A percentile compares a stretch with the other conserved stretches of the same genome.
Conservation (phyloP, 768 basidiomycete species). For the Tylopilus subfusipes region DNA sequence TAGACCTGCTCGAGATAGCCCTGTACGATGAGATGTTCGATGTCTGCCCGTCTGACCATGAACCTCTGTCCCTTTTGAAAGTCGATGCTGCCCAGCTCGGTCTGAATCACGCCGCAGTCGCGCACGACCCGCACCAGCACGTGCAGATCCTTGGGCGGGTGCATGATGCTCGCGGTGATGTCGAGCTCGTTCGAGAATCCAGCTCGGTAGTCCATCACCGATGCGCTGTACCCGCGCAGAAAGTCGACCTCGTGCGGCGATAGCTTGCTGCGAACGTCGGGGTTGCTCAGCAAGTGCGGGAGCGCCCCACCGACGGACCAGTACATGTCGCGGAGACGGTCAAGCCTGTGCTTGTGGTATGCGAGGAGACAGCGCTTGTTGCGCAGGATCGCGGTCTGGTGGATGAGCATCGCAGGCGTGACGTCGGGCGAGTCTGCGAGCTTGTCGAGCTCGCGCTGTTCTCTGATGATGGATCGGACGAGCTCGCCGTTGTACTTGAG, state of each 20-base stretch:
- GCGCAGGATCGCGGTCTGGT: conserved; percentile 83
- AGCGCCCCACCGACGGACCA: conserved; percentile 88
- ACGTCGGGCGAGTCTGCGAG: conserved; percentile 46
- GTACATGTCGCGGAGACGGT: conserved; percentile 81
- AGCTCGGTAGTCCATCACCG: conserved; percentile 78
- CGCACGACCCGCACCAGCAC: conserved; percentile 81
- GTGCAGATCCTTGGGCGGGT: conserved; percentile 86
- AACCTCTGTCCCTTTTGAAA: conserved; percentile 89
- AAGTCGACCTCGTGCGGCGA: conserved; percentile 84
- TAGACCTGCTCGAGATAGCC: conserved; percentile 88
- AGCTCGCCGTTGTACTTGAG: conserved; percentile 90
- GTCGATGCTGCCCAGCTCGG: conserved; percentile 86
- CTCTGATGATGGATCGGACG: conserved; percentile 82
- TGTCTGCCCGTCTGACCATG: conserved; percentile 81
- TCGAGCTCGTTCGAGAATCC: conserved; percentile 87
- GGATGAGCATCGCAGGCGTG: conserved; percentile 65
- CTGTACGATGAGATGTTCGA: conserved; percentile 92
- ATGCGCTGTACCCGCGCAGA: conserved; percentile 72
- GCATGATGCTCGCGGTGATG: conserved; percentile 75
- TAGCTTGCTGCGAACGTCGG: conserved; percentile 67
- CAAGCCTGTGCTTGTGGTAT: conserved; percentile 84
- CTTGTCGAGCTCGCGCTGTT: conserved; percentile 85
- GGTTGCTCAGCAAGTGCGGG: conserved; percentile 70
- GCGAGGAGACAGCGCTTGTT: conserved; percentile 97
- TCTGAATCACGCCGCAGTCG: conserved; percentile 90